These are phyloP conservation scores for Selenicereus undatus DNA, from an alignment of 148 eudicot genomes.

Conservation along the genomic window DNA sequence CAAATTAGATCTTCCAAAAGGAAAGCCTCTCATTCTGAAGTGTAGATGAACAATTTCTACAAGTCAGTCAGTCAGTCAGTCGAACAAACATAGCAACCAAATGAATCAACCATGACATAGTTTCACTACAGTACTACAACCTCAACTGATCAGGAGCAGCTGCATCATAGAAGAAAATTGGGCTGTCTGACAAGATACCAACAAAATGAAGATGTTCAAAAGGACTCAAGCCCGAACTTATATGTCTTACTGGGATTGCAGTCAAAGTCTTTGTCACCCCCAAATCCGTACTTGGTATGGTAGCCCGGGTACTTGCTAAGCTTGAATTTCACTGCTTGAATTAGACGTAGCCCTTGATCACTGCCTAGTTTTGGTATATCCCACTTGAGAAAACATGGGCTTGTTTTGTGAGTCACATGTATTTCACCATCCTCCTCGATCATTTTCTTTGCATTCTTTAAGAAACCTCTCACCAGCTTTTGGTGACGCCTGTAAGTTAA, in stretches of 20 bases:
- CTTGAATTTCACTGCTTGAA: constrained; percentile 17
- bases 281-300: constrained; percentile 24
- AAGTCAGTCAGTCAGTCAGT: too few species aligned
- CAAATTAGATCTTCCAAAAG: neutral
- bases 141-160: neutral
- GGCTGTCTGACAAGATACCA: neutral
- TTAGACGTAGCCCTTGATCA: neutral
- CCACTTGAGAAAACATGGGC: constrained; percentile 7
- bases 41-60: neutral
- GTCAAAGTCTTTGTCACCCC: constrained; percentile 25
- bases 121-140: neutral
- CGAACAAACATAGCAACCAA: neutral
- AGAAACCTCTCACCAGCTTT: constrained; percentile 18
- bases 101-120: neutral
- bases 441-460: constrained; percentile 23
- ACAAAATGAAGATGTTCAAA: neutral
- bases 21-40: neutral
- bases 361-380: constrained; percentile 2
- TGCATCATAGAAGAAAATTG: neutral
- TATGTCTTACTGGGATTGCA: constrained; percentile 8
- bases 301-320: constrained; percentile 17
- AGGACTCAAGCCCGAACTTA: constrained; percentile 13
- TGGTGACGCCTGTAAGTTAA: constrained; percentile 5
- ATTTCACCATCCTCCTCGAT: constrained; percentile 13
- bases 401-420: constrained; percentile 26